A percentile compares a stretch with the other conserved stretches of the same genome.
phyloP scores from a whole-genome alignment of 2,329 filamentous ascomycete species.

The Decorospora gaudefroyi region DNA sequence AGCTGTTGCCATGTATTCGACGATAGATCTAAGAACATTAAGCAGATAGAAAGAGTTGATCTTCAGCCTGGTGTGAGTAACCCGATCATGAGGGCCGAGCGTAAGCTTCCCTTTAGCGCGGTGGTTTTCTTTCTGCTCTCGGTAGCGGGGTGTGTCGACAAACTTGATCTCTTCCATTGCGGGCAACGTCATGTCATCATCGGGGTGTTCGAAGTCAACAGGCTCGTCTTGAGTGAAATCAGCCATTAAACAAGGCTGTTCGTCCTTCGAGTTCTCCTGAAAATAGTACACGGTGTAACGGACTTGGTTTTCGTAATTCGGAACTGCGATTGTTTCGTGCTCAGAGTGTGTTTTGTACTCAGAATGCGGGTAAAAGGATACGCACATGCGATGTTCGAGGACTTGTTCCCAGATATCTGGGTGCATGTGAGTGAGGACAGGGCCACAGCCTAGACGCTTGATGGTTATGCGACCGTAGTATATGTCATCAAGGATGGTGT shows the following conservation, averaged over 20 bases:
- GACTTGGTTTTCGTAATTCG: background rate
- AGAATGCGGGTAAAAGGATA: background rate
- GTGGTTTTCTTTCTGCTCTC: background rate
- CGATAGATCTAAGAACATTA: background rate
- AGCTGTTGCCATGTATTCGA: background rate
- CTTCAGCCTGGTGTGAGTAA: background rate
- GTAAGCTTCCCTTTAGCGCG: too few relatives aligned
- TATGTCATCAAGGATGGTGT: background rate
- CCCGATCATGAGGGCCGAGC: background rate
- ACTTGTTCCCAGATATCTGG: background rate
- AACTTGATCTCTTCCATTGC: background rate
- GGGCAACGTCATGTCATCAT: background rate
- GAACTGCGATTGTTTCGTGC: background rate
- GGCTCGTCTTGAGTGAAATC: background rate
- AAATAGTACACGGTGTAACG: background rate
- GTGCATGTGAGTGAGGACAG: background rate
- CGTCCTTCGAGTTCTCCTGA: background rate
- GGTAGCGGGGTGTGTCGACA: background rate
- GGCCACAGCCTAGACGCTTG: background rate
- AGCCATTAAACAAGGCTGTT: background rate
- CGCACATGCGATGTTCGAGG: background rate
- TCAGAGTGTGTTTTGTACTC: too few relatives aligned
- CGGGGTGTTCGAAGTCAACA: background rate
- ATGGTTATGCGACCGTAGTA: background rate
- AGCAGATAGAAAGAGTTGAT: background rate